Evolutionary conservation across 805 yeast species (phyloP).

Genomic region (Nakazawaea peltata): DNA sequence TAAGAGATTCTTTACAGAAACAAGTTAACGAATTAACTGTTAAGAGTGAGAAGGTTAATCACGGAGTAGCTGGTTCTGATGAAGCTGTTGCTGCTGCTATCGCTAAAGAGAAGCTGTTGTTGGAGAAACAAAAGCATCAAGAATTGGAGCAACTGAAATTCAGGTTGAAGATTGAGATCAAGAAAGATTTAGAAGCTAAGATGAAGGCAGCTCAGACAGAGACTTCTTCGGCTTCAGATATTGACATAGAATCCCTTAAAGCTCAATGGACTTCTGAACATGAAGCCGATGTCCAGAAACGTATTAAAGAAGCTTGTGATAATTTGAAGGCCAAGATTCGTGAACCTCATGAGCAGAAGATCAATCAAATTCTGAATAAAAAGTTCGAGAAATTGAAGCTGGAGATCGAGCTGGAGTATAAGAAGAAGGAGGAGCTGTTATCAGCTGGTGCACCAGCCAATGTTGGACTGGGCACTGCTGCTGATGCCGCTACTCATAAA

Average conservation of each 20-base stretch:
- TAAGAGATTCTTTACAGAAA: conserved; percentile 13
- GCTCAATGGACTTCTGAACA: conserved; percentile 14
- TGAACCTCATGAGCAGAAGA: conserved; percentile 28
- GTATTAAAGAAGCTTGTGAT: conserved; percentile 19
- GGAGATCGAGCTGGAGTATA: conserved; percentile 12
- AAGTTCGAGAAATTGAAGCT: conserved; percentile 20
- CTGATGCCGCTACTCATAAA: conserved; percentile 11
- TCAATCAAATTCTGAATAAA: conserved; percentile 26
- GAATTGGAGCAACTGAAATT: conserved; percentile 13
- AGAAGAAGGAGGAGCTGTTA: conserved; percentile 10
- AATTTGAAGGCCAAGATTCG: conserved; percentile 24
- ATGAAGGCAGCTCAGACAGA: neutral
- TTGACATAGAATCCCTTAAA: conserved; percentile 18
- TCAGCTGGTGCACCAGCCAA: conserved; percentile 1
- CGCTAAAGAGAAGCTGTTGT: neutral
- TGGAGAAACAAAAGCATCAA: conserved; percentile 10
- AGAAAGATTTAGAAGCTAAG: conserved; percentile 13
- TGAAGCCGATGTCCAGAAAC: conserved; percentile 20
- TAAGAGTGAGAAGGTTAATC: neutral
- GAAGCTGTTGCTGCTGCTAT: conserved; percentile 1
- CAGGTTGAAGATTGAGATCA: conserved; percentile 17
- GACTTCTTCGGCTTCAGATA: conserved; percentile 10
- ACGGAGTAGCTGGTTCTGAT: conserved; percentile 2
- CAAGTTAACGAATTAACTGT: conserved; percentile 10
- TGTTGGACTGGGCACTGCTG: conserved; percentile 5